Base-by-base conservation (phyloP, 2,329 filamentous ascomycete genomes). In the Stagonosporopsis chrysanthemi region DNA sequence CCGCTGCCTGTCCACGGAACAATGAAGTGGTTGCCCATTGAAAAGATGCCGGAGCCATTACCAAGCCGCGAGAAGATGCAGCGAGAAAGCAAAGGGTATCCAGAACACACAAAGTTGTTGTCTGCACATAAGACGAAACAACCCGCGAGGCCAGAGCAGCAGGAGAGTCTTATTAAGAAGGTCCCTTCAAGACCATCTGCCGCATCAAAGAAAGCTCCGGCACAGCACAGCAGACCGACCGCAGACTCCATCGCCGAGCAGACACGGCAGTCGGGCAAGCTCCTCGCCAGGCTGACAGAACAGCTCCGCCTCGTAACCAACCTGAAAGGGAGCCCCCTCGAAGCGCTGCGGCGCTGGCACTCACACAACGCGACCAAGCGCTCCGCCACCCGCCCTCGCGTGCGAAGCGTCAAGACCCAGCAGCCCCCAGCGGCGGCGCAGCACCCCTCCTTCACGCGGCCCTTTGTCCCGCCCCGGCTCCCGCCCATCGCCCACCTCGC, bases 221-320 rank as follows among this genome's bases (percentile, higher is more conserved):
- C 23, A n/a, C 4, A 44, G 8, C 36, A 14, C 17, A 40, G 11
- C 4, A 15, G 6, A 1, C 8, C 29, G 12, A 23, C 5, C 12
- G 17, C 24, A 3, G 40, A 29, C 2, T 35, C n/a, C 15, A 6
- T 33, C 8, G 8, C n/a, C 14, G 14, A 31, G 24, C 19, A 19
- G 11, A 14, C n/a, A 3, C 22, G 17, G 8, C 7, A 17, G 19
- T 46, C 46, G 0, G 52, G 35, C 12, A 50, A 33, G 35, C 11
- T 9, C 2, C 33, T 56, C 6, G 46, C 46, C 26, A 35, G 47
- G n/a, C 28, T 50, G 11, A 50, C 46, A 1, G 23, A 50, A 35
- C 40, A 56, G 14, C n/a, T 50, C 9, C 23, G 12, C 11, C 45
- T 52, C 17, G 11, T 50, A 5, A 50, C 45, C 0, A 40, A 40